Base-by-base conservation (phyloP, 352 stramenopile species). In the Globisporangium nunn region DNA sequence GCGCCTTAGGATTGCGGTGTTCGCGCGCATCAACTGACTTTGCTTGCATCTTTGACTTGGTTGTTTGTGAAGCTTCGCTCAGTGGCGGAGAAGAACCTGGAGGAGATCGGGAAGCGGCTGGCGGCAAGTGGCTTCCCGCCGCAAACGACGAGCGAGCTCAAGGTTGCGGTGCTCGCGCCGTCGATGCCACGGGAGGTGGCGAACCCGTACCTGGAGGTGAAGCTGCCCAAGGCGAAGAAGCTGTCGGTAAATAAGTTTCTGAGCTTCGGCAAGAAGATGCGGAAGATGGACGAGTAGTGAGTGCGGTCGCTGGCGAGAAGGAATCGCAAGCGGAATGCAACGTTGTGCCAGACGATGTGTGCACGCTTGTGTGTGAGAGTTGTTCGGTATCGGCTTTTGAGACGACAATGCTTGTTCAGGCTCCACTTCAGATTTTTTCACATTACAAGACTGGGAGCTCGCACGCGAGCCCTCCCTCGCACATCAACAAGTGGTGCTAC, bases 181-280 rank as follows among this genome's bases (percentile, higher is more conserved):
- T 37, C 52, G 12, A 47, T 61, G 17, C 58, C 58, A 3, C 52
- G 58, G 5, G 52, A 56, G 28, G 18, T 31, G 15, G 59, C 58
- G 30, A 64, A 64, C 15, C 56, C 70, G 55, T 66, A 61, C 50
- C 14, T 66, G 17, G 58, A 67, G 11, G 50, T 68, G 67, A 81
- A 87, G 63, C 65, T 68, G 45, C 74, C 72, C 4, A 62, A 80
- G 46, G 59, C 70, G 17, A 90, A 88, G 60, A 88, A 90, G 60
- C 67, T 90, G 52, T 81, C 71, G 59, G 72, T 72, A 41, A 90
- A 92, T 60, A 88, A 85, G 54, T 90, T 92, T 45, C 67, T 92
- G 55, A 69, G 74, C 43, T 86, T 86, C 59, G 75, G 75, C 30
- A 85, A 83, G 64, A 77, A 77, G 37, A 71, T 64, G 18, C 71